Evolutionary conservation across 306 rosid species (phyloP).

Genomic region (Myrica gale): DNA sequence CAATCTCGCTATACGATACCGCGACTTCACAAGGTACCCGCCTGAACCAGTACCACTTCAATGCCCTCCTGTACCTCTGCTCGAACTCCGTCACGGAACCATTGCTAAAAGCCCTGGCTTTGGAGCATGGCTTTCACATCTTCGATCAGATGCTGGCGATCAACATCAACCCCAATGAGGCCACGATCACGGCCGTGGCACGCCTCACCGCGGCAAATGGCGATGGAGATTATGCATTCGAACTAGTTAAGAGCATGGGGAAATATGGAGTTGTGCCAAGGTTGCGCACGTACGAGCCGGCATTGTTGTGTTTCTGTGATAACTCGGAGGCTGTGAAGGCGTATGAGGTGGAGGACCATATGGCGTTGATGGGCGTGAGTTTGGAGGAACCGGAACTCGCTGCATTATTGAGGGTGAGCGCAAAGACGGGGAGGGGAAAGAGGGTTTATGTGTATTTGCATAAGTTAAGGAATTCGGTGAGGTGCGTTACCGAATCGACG

Average conservation of each 20-base stretch:
- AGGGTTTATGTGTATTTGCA: constrained; percentile 77
- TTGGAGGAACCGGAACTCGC: constrained; percentile 70
- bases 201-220: constrained; percentile 72
- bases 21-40: constrained; percentile 41
- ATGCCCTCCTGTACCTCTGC: constrained; percentile 85
- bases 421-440: constrained; percentile 44
- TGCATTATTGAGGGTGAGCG: constrained; percentile 65
- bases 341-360: constrained; percentile 67
- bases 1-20: constrained; percentile 55
- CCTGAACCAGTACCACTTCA: constrained; percentile 64
- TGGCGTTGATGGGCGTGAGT: constrained; percentile 44
- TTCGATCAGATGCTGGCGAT: constrained; percentile 52
- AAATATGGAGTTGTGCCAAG: constrained; percentile 48
- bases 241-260: constrained; percentile 48
- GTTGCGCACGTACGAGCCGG: constrained; percentile 70
- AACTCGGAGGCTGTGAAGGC: constrained; percentile 65
- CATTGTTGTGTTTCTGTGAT: constrained; percentile 64
- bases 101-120: constrained; percentile 41
- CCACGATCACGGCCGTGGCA: constrained; percentile 66
- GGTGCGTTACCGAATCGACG: constrained; percentile 56
- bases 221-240: constrained; percentile 60
- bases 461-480: constrained; percentile 58
- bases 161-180: constrained; percentile 64
- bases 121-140: constrained; percentile 58
- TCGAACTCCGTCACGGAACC: constrained; percentile 50